A percentile compares a stretch with the other conserved stretches of the same genome.
phyloP scores from a whole-genome alignment of 108 stramenopile species.

The Cyclotella choctawhatcheeana region DNA sequence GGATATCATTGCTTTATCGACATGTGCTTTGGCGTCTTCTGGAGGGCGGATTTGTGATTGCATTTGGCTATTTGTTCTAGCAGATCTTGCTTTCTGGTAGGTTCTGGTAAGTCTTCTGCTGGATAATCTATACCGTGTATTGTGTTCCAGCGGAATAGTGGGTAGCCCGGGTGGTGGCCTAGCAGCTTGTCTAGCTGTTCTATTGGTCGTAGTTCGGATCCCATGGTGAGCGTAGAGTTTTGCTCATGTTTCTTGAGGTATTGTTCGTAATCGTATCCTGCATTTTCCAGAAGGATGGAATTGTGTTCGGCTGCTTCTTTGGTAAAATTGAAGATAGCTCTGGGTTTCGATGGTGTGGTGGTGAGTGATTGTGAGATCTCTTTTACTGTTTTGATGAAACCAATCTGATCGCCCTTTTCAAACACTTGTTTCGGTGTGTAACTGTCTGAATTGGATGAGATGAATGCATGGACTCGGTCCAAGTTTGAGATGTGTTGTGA shows the following conservation, averaged over 20 bases:
- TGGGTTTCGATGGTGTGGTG: background rate
- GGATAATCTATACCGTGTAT: too few species aligned
- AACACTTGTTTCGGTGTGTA: too few species aligned
- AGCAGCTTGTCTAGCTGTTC: conserved; percentile 22
- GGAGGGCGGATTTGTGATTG: conserved; percentile 19
- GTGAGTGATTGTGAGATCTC: background rate
- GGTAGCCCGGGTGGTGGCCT: conserved; percentile 9
- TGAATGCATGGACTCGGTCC: too few species aligned
- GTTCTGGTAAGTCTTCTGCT: background rate
- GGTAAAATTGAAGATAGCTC: background rate
- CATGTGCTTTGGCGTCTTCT: background rate
- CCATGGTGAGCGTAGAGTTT: conserved; percentile 9
- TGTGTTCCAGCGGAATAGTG: background rate
- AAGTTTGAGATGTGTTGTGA: too few species aligned
- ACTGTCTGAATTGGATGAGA: too few species aligned
- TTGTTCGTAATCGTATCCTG: background rate
- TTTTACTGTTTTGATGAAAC: background rate
- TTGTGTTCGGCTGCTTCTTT: background rate
- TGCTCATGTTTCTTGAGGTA: background rate
- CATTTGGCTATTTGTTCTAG: conserved; percentile 2
- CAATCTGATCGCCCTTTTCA: background rate
- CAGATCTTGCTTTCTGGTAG: background rate
- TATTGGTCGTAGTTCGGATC: conserved; percentile 18
- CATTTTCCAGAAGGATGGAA: background rate
- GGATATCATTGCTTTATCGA: conserved; percentile 6